These are phyloP conservation scores for Somion occarium DNA, from an alignment of 1,284 basidiomycete genomes.

Conservation along the genomic window DNA sequence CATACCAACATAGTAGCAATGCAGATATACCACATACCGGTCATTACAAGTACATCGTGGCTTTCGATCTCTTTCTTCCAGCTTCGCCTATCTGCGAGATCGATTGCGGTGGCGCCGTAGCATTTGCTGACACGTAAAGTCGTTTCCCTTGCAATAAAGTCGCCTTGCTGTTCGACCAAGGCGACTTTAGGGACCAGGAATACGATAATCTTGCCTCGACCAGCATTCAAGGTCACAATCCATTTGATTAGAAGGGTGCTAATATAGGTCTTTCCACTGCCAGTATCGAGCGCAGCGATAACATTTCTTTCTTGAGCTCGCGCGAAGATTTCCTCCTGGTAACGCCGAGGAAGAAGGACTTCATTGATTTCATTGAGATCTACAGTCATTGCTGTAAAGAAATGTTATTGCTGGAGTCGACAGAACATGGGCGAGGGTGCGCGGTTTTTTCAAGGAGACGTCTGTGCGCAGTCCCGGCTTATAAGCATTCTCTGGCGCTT, in stretches of 20 bases:
- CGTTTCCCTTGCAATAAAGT: conserved; percentile 62
- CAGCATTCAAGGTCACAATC: conserved; percentile 48
- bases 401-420: neutral
- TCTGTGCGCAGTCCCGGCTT: neutral
- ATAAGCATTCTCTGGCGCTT: neutral
- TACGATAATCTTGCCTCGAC: conserved; percentile 51
- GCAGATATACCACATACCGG: conserved; percentile 40
- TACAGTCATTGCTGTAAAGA: conserved; percentile 16
- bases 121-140: conserved; percentile 61
- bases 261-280: conserved; percentile 81
- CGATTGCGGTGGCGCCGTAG: conserved; percentile 63
- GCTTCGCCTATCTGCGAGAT: conserved; percentile 57
- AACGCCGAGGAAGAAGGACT: conserved; percentile 44
- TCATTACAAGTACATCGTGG: conserved; percentile 79
- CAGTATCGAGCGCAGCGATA: conserved; percentile 75
- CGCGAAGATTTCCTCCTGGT: conserved; percentile 72
- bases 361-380: conserved; percentile 23
- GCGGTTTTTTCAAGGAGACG: neutral
- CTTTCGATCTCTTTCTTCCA: conserved; percentile 63
- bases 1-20: neutral
- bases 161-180: conserved; percentile 76
- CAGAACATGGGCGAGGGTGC: neutral
- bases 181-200: conserved; percentile 80
- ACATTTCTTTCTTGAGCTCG: conserved; percentile 69
- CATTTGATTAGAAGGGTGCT: conserved; percentile 75